phyloP scores from a whole-genome alignment of 164 flowering plant species.

The Aristolochia californica region DNA sequence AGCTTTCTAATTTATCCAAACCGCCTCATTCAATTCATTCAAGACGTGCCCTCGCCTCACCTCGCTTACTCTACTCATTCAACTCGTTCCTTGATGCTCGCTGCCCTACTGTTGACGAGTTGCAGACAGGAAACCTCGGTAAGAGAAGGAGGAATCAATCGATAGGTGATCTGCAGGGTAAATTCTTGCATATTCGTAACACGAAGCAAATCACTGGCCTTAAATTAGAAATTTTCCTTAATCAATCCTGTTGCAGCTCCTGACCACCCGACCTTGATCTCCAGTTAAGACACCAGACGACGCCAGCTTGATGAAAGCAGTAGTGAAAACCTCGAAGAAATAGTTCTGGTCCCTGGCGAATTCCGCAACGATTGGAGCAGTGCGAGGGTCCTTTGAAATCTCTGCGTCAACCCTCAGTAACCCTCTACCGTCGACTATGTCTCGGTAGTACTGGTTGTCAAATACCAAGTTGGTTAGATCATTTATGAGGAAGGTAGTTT shows the following conservation, averaged over 20 bases:
- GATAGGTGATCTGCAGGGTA: too few relatives aligned
- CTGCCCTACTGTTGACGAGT: too few relatives aligned
- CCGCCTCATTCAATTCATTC: too few relatives aligned
- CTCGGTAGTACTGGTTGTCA: constrained; percentile 36
- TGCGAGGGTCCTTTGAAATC: constrained; percentile 26
- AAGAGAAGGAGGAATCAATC: too few relatives aligned
- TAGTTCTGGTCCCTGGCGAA: constrained; percentile 23
- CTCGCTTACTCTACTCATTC: too few relatives aligned
- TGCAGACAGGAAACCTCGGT: too few relatives aligned
- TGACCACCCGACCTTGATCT: constrained; percentile 29
- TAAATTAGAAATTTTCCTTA: not conserved
- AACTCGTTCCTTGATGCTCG: too few relatives aligned
- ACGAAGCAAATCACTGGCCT: not conserved
- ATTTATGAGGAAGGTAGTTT: constrained; percentile 22
- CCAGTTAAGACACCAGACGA: constrained; percentile 32
- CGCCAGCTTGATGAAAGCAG: constrained; percentile 50
- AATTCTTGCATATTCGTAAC: not conserved
- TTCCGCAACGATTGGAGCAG: constrained; percentile 19
- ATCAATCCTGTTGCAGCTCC: constrained; percentile 21
- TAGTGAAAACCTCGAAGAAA: constrained; percentile 31
- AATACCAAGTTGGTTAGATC: constrained; percentile 33
- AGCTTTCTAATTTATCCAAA: too few relatives aligned
- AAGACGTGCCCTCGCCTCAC: too few relatives aligned
- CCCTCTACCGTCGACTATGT: constrained; percentile 27
- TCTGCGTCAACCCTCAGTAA: constrained; percentile 32